Base-by-base conservation (phyloP, 805 yeast genomes). In the Naumovozyma castellii region DNA sequence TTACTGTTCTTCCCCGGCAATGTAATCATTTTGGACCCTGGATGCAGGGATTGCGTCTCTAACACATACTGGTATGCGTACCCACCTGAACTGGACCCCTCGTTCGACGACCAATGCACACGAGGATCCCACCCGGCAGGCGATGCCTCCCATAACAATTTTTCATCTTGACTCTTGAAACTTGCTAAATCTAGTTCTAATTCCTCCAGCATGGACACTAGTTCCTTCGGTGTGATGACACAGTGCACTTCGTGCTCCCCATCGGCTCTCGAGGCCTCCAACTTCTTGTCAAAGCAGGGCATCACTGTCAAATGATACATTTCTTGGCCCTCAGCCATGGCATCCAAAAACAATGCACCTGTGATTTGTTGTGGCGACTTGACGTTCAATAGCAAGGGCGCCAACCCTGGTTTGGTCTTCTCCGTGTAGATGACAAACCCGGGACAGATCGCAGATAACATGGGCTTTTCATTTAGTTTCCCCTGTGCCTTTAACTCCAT, bases 261-360 rank as follows among this genome's bases (percentile, higher is more conserved):
- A 47, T 85, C 95, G 0, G 84, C 80, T 45, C 97, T 71, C 3
- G 95, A 87, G 19, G 96, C 92, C 64, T 92, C 98, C 32, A 88
- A 70, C 60, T 92, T 92, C 64, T 92, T 92, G 60, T 92, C 98
- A 59, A 92, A 92, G 53, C 97, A 90, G 2, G 98, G 97, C 97
- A 90, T 90, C 16, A 92, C 68, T 5, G 92, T 74, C 40, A 92
- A 62, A 58, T 90, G 97, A 55, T 85, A 92, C 0, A 87, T 63
- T 2, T 72, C 51, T 0, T 65, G 54, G 1, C 55, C 48, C 10
- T 66, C 54, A 3, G 17, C 6, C 6, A 18, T 29, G 18, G 78
- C 54, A 14, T 68, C 59, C 57, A 88, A 88, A 38, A 90, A 59
- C 17, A 88, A 48, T 15, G 77, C 66, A 0, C 97, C 97, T 0